Evolutionary conservation across 106 monocot genomes (phyloP), one percentile per base, ranked within the genome.

Genomic region (Platanthera guangdongensis): DNA sequence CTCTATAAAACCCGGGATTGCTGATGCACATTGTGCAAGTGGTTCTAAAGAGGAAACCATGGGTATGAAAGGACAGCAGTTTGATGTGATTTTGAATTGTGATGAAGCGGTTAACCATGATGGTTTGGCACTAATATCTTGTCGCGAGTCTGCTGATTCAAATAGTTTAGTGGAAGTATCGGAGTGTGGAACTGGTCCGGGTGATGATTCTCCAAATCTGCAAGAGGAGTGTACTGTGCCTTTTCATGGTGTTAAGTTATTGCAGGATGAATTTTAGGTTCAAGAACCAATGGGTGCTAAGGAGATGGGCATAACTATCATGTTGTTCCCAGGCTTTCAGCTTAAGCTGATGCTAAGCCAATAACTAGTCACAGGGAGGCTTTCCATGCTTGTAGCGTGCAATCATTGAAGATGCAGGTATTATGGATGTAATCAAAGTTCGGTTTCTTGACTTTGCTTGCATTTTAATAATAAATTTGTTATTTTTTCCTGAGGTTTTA

Each of bases 101-200:
- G 21, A 65, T 65, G 28, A 11, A 28, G 65, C 6, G 21, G 11
- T 11, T 3, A 30, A 15, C 21, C 28, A 65, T 65, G 28, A 65
- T 65, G 65, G 22, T 65, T 57, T 57, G 57, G 28, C 65, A 25
- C 8, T 65, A 8, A 30, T 65, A 65, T 65, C 65, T 28, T 30
- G 21, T 65, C 65, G 65, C 28, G 65, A 65, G 11, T 65, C 65
- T 65, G 65, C 65, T 25, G 65, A 65, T 65, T 65, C 65, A 65
- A 65, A 65, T 30, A 65, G 65, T 11, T 25, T 65, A 5, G 6
- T 65, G 65, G 65, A 65, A 65, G 65, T 15, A 9, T 65, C 65
- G 1, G 65, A 28, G 21, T 65, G 65, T 2, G 65, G 65, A 25
- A 65, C 5, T 5, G 65, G 65, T 65, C 15, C 57, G 12, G 65